Evolutionary conservation across 1,139 yeast genomes (phyloP).

Genomic region (Pichia kudriavzevii): DNA sequence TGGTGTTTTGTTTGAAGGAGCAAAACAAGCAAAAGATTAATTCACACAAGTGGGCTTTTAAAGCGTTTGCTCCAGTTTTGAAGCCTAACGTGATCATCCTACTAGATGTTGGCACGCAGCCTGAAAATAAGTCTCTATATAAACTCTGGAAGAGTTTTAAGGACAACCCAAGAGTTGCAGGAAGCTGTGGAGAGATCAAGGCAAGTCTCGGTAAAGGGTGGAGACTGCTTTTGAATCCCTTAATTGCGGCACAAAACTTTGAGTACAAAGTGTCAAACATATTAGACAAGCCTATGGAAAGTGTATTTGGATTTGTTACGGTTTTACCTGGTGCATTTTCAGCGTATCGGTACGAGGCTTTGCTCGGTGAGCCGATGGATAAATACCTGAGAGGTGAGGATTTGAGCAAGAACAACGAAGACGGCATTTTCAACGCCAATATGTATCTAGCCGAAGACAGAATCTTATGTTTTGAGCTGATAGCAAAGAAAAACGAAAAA

Average conservation of each 20-base stretch:
- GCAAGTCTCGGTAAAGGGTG: constrained; percentile 50
- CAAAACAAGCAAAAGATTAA: constrained; percentile 69
- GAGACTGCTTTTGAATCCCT: constrained; percentile 54
- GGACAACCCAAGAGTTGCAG: constrained; percentile 63
- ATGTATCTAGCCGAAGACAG: constrained; percentile 83
- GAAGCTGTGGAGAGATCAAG: constrained; percentile 81
- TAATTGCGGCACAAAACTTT: constrained; percentile 79
- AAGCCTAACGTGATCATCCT: constrained; percentile 65
- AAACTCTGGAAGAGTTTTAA: constrained; percentile 71
- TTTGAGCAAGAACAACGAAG: constrained; percentile 44
- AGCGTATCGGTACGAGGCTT: constrained; percentile 71
- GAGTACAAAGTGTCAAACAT: constrained; percentile 80
- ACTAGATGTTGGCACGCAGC: constrained; percentile 76
- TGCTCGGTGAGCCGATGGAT: constrained; percentile 70
- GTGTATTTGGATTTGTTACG: constrained; percentile 73
- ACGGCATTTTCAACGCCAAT: constrained; percentile 71
- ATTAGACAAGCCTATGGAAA: constrained; percentile 77
- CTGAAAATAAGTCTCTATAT: constrained; percentile 64
- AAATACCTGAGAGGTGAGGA: constrained; percentile 77
- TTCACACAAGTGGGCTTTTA: constrained; percentile 81
- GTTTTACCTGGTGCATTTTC: constrained; percentile 84
- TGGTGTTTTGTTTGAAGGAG: constrained; percentile 72
- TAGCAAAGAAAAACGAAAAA: constrained; percentile 55
- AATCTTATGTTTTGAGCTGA: constrained; percentile 73
- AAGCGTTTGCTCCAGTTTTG: constrained; percentile 65